These are phyloP conservation scores for Hyaloscypha hepaticicola DNA, from an alignment of 495 filamentous ascomycete species.

Conservation along the genomic window DNA sequence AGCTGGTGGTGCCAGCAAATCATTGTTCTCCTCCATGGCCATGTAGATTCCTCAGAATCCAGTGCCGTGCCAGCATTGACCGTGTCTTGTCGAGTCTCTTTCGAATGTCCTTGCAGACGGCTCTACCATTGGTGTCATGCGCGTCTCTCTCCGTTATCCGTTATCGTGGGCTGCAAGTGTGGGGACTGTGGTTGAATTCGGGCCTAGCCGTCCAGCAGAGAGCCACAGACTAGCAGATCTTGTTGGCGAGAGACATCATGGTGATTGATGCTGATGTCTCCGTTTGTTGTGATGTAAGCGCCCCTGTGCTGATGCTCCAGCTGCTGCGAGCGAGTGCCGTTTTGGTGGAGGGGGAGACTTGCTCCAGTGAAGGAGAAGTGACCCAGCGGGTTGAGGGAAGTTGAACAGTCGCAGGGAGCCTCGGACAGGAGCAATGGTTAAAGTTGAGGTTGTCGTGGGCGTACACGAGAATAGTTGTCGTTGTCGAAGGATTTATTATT, in stretches of 20 bases:
- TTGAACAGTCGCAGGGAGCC: background rate
- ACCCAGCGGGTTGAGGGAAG: slow-evolving; percentile 3
- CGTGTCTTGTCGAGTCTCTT: slow-evolving; percentile 11
- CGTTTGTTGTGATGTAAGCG: slow-evolving; percentile 15
- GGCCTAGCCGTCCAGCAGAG: slow-evolving; percentile 12
- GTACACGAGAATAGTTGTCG: background rate
- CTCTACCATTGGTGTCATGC: slow-evolving; percentile 22
- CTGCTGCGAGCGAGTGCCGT: background rate
- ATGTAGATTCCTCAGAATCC: slow-evolving; percentile 28
- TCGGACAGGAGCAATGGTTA: slow-evolving; percentile 2
- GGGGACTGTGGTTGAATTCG: slow-evolving; percentile 18
- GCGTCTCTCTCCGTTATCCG: slow-evolving; percentile 8
- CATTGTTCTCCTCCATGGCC: slow-evolving; percentile 23
- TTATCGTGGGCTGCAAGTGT: slow-evolving; percentile 18
- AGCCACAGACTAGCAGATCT: slow-evolving; percentile 26
- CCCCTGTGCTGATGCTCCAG: slow-evolving; percentile 6
- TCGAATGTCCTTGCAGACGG: background rate
- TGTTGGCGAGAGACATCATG: slow-evolving; percentile 31
- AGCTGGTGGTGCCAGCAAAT: slow-evolving; percentile 31
- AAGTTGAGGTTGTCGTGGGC: slow-evolving; percentile 13
- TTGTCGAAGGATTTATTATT: slow-evolving; percentile 13
- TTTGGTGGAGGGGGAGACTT: slow-evolving; percentile 12
- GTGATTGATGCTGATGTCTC: slow-evolving; percentile 34
- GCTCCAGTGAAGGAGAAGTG: slow-evolving; percentile 23
- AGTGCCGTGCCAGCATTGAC: slow-evolving; percentile 28